Evolutionary conservation across 371 early-diverging fungal genomes (phyloP).

Genomic region (Apophysomyces ossiformis): DNA sequence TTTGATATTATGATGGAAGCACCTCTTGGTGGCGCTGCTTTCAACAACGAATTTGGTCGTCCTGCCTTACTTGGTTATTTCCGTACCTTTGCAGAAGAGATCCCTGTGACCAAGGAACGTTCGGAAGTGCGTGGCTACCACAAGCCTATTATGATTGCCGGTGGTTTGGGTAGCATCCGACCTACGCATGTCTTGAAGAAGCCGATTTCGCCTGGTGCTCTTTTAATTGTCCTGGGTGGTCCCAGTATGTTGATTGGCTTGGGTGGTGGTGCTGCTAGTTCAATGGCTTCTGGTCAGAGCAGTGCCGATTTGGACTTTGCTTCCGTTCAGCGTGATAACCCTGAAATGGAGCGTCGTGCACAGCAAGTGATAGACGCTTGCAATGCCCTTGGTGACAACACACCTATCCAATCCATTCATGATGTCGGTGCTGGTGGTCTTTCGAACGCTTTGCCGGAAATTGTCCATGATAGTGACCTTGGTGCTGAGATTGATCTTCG

Average conservation of each 20-base stretch:
- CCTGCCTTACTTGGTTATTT: constrained; percentile 96
- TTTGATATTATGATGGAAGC: constrained; percentile 96
- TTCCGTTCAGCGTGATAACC: constrained; percentile 97
- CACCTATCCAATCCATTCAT: constrained; percentile 92
- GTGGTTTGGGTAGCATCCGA: constrained; percentile 93
- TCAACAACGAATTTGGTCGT: constrained; percentile 98
- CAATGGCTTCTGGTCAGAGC: constrained; percentile 88
- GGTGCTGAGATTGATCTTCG: constrained; percentile 93
- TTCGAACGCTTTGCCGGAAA: constrained; percentile 95
- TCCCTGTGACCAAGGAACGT: constrained; percentile 55
- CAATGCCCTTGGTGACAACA: constrained; percentile 76
- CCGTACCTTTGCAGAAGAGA: constrained; percentile 88
- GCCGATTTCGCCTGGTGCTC: constrained; percentile 80
- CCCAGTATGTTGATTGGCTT: constrained; percentile 97
- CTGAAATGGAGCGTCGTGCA: constrained; percentile 97
- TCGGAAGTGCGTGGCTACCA: constrained; percentile 90
- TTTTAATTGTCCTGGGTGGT: constrained; percentile 92
- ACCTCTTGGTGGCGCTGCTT: constrained; percentile 96
- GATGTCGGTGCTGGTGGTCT: constrained; percentile 99
- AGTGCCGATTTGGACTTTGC: constrained; percentile 94
- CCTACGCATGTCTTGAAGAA: constrained; percentile 86
- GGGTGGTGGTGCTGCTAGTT: constrained; percentile 98
- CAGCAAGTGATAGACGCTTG: constrained; percentile 97
- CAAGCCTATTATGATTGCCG: constrained; percentile 99
- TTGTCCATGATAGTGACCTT: constrained; percentile 92